Evolutionary conservation across 177 flowering plant genomes (phyloP).

Genomic region (Vitis hybrid): DNA sequence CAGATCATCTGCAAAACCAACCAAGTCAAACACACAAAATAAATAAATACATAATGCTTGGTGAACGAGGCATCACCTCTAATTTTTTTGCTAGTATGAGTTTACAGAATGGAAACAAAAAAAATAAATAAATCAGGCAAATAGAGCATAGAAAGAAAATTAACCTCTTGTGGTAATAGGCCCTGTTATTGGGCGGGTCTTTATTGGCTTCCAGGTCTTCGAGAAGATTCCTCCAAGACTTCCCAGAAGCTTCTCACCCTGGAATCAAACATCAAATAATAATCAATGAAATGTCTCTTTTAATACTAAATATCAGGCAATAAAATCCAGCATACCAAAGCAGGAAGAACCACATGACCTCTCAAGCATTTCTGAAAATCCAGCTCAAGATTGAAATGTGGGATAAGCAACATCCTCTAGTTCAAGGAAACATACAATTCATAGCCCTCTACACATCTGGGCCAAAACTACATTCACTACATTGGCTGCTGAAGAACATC

Average conservation of each 20-base stretch:
- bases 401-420: too few species aligned
- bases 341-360: too few species aligned
- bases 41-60: not conserved
- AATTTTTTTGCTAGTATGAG: too few species aligned
- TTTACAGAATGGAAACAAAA: not conserved
- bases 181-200: slow-evolving; percentile 47
- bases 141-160: not conserved
- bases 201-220: slow-evolving; percentile 72
- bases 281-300: not conserved
- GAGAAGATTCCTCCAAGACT: slow-evolving; percentile 67
- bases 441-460: too few species aligned
- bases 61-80: too few species aligned
- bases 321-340: too few species aligned
- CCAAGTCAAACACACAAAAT: not conserved
- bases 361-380: too few species aligned
- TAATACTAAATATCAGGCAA: too few species aligned
- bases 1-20: slow-evolving; percentile 39
- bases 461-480: too few species aligned
- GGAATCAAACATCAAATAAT: slow-evolving; percentile 15
- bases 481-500: too few species aligned
- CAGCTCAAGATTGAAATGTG: too few species aligned
- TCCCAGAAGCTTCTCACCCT: slow-evolving; percentile 80
- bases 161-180: slow-evolving; percentile 50
- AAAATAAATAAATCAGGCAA: not conserved
- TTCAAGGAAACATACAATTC: too few species aligned